Evolutionary conservation across 495 filamentous ascomycete genomes (phyloP), one percentile per base, ranked within the genome.

Genomic region (Cladorrhinum samala): DNA sequence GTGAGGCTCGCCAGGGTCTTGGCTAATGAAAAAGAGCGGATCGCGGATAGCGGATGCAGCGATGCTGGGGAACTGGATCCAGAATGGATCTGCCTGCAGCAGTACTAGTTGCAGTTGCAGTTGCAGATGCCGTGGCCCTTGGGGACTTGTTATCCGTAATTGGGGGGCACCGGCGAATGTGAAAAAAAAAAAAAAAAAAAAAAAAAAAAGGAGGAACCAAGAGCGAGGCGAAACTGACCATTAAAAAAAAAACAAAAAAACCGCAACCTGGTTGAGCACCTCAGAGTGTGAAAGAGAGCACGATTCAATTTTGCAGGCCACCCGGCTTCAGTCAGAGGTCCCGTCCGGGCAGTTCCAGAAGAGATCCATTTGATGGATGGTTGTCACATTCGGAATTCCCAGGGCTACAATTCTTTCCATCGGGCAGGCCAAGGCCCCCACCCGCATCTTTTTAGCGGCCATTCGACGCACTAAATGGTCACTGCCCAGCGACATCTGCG

Each of bases 351-450:
- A 30, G 27, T 49, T 24, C 27, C 27, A 33, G 41, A 46, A 30
- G 51, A 54, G 50, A 36, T 55, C n/a, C n/a, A n/a, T n/a, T n/a
- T n/a, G n/a, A n/a, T n/a, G n/a, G n/a, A n/a, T n/a, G n/a, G 39
- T 57, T 52, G 44, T 56, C 41, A 46, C 57, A 55, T 63, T n/a
- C 60, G 57, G 57, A 55, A 60, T 47, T 63, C 53, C 56, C 63
- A 63, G 63, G 60, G 52, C 44, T n/a, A 57, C 54, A 38, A 42
- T 41, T 16, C 53, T 50, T 54, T 46, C 30, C 25, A 52, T 50
- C 39, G 44, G 38, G 42, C 37, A 41, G 50, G 56, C 41, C 27
- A 24, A 51, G 20, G 37, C 21, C 30, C 18, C 13, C 43, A 40
- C 36, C 49, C 45, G 16, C 44, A 27, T 23, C 19, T 46, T 53